phyloP scores from a whole-genome alignment of 768 basidiomycete species.

The Lentinula aciculospora region DNA sequence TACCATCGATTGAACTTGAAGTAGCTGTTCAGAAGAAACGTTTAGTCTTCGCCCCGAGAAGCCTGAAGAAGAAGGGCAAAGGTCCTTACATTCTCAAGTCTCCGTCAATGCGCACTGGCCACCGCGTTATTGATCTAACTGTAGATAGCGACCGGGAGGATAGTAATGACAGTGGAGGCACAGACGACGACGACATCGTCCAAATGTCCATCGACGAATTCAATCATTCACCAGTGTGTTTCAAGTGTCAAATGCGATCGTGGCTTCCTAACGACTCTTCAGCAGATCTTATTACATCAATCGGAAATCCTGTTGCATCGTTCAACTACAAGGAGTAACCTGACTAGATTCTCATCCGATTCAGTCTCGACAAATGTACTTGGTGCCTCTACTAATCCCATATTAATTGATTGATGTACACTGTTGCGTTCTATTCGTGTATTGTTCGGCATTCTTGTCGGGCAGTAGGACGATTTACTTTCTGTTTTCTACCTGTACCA shows the following conservation, averaged over 20 bases:
- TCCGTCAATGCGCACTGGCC: neutral
- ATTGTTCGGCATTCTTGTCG: too few species aligned
- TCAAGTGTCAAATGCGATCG: neutral
- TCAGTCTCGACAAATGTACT: neutral
- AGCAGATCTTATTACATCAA: neutral
- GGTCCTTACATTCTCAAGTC: neutral
- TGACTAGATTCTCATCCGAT: neutral
- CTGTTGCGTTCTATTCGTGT: neutral
- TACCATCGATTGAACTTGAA: neutral
- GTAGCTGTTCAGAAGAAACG: neutral
- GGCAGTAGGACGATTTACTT: too few species aligned
- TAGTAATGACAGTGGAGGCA: neutral
- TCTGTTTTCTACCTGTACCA: too few species aligned
- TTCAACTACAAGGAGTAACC: neutral
- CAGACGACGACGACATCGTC: neutral
- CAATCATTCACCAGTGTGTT: neutral
- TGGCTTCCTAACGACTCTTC: neutral
- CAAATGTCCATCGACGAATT: conserved; percentile 1
- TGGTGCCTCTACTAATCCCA: neutral
- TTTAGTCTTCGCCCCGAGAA: neutral
- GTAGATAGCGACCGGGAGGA: neutral
- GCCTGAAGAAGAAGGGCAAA: neutral
- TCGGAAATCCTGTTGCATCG: neutral
- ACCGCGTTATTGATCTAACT: neutral
- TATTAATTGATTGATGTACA: neutral